Evolutionary conservation across 139 green algal genomes (phyloP).

Genomic region (Mesotaenium endlicherianum): DNA sequence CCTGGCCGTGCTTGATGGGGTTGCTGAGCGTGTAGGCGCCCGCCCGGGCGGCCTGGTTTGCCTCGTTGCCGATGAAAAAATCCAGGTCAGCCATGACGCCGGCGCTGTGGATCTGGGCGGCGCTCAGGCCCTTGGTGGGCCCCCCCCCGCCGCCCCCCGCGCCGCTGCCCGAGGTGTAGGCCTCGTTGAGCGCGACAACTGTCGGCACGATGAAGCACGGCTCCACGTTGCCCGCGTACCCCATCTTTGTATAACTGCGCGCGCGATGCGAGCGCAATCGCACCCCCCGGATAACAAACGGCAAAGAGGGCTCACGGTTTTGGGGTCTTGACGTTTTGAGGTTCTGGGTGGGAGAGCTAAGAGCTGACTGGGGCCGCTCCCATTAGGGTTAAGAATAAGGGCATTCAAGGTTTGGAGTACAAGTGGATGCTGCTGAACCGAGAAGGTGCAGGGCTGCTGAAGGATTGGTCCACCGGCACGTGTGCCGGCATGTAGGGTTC

Average conservation of each 20-base stretch:
- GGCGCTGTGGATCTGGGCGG: conserved; percentile 23
- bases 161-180: background rate
- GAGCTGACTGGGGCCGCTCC: no score
- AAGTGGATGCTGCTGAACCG: no score
- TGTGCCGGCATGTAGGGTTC: no score
- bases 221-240: conserved; percentile 69
- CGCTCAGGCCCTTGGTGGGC: background rate
- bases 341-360: no score
- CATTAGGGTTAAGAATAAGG: no score
- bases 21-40: conserved; percentile 54
- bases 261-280: no score
- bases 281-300: no score
- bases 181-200: conserved; percentile 48
- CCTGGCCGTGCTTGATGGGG: conserved; percentile 62
- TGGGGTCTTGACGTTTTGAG: no score
- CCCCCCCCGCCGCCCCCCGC: background rate
- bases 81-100: conserved; percentile 66
- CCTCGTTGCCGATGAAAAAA: conserved; percentile 66
- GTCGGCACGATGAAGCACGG: conserved; percentile 70
- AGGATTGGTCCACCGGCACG: no score
- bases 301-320: no score
- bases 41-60: conserved; percentile 38
- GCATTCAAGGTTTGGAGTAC: no score
- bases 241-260: conserved; percentile 66
- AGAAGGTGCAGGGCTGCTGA: no score